phyloP scores from a whole-genome alignment of 1,284 basidiomycete genomes.

The Ustanciosporium gigantosporum region DNA sequence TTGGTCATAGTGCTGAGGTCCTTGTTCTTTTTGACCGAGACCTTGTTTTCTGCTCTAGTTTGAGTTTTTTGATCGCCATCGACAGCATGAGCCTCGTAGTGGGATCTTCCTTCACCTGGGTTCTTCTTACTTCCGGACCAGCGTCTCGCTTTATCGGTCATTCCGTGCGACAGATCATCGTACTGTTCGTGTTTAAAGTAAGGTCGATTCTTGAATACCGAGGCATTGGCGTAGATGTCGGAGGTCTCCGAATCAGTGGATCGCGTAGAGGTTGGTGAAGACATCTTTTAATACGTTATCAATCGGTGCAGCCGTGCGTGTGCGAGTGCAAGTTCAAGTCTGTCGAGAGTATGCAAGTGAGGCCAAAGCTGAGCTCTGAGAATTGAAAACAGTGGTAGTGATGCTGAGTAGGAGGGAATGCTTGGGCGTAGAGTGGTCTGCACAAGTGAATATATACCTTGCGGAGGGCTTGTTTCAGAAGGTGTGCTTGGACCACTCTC shows the following conservation, averaged over 20 bases:
- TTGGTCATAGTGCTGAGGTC: conserved; percentile 23
- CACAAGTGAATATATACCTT: no score
- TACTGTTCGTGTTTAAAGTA: conserved; percentile 26
- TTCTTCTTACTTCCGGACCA: conserved; percentile 33
- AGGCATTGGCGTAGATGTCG: conserved; percentile 25
- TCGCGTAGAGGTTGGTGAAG: background rate
- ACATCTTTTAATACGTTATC: conserved; percentile 15
- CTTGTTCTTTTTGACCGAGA: conserved; percentile 35
- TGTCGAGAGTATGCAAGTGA: no score
- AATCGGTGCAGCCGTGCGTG: no score
- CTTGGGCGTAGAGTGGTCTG: no score
- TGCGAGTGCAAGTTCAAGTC: no score
- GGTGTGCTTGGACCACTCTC: no score
- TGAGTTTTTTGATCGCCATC: conserved; percentile 6
- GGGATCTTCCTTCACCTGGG: conserved; percentile 20
- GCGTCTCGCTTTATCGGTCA: conserved; percentile 22
- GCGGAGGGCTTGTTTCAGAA: no score
- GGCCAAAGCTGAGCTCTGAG: no score
- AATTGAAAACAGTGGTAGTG: no score
- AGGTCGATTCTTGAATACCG: conserved; percentile 23
- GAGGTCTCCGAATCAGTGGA: conserved; percentile 18
- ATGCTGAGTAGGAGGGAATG: no score
- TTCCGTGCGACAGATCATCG: conserved; percentile 34
- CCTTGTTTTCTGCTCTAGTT: conserved; percentile 5
- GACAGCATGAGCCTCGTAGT: conserved; percentile 13